Evolutionary conservation across 345 rosid genomes (phyloP).

Genomic region (Euphorbia lathyris): DNA sequence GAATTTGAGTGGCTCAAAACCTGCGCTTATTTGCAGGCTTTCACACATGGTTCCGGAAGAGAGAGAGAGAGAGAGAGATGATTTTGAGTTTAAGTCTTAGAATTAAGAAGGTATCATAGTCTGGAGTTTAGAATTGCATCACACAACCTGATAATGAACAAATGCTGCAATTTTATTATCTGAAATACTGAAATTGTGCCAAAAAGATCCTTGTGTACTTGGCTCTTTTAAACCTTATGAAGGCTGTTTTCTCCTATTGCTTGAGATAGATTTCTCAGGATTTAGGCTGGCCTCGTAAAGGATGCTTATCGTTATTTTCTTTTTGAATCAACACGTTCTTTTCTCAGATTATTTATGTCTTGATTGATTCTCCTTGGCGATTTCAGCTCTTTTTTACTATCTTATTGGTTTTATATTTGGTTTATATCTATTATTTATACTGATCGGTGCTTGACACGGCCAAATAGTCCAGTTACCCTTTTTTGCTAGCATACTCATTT

Average conservation of each 20-base stretch:
- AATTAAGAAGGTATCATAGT: not conserved
- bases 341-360: not conserved
- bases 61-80: not conserved
- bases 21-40: not conserved
- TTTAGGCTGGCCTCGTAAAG: not conserved
- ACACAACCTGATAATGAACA: not conserved
- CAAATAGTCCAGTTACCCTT: not conserved
- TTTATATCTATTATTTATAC: not conserved
- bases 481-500: not conserved
- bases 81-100: not conserved
- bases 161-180: not conserved
- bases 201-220: not conserved
- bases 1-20: not conserved
- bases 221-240: not conserved
- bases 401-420: not conserved
- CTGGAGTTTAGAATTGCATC: slow-evolving; percentile 1
- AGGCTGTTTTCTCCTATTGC: not conserved
- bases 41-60: not conserved
- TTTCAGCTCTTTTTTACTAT: not conserved
- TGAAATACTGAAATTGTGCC: not conserved
- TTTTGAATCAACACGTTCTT: not conserved
- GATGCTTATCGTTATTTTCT: not conserved
- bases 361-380: not conserved
- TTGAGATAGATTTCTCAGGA: not conserved
- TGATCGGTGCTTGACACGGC: not conserved